phyloP scores from a whole-genome alignment of 2,329 filamentous ascomycete genomes.

The Phoma sp. region DNA sequence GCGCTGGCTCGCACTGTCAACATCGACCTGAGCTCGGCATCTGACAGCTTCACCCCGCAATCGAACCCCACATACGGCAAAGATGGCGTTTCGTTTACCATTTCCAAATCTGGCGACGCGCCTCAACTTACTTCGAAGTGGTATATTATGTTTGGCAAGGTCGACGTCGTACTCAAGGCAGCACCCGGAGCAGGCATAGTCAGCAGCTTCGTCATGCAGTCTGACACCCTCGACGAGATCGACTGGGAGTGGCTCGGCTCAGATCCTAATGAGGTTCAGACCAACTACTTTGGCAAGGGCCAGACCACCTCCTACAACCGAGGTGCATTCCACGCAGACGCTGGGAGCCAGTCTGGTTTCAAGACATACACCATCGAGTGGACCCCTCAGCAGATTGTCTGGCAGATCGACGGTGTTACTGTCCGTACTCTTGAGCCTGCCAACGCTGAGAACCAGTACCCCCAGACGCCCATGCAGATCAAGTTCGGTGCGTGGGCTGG shows the following conservation, averaged over 20 bases:
- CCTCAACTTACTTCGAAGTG: constrained; percentile 89
- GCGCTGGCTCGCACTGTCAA: constrained; percentile 83
- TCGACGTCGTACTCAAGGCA: constrained; percentile 84
- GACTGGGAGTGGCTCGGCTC: constrained; percentile 96
- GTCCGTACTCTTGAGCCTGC: constrained; percentile 76
- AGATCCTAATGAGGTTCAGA: constrained; percentile 79
- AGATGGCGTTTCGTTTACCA: constrained; percentile 82
- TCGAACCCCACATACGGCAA: constrained; percentile 76
- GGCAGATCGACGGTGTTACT: constrained; percentile 80
- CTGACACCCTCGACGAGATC: constrained; percentile 92
- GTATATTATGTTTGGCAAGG: constrained; percentile 99
- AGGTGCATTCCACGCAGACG: constrained; percentile 76
- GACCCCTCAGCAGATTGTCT: constrained; percentile 84
- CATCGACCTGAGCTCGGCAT: constrained; percentile 80
- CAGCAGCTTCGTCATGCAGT: constrained; percentile 88
- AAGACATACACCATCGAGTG: constrained; percentile 93
- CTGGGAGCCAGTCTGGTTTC: constrained; percentile 74
- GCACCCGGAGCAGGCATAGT: constrained; percentile 92
- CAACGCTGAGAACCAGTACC: constrained; percentile 80
- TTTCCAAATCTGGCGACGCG: constrained; percentile 78
- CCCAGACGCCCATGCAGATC: constrained; percentile 94
- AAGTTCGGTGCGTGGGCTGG: constrained; percentile 93
- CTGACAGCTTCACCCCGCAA: constrained; percentile 77
- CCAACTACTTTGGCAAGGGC: constrained; percentile 97
- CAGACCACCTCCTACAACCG: constrained; percentile 85